A percentile compares a stretch with the other conserved stretches of the same genome.
Evolutionary conservation across 108 stramenopile species (phyloP).

Genomic region (Discostella pseudostelligera): DNA sequence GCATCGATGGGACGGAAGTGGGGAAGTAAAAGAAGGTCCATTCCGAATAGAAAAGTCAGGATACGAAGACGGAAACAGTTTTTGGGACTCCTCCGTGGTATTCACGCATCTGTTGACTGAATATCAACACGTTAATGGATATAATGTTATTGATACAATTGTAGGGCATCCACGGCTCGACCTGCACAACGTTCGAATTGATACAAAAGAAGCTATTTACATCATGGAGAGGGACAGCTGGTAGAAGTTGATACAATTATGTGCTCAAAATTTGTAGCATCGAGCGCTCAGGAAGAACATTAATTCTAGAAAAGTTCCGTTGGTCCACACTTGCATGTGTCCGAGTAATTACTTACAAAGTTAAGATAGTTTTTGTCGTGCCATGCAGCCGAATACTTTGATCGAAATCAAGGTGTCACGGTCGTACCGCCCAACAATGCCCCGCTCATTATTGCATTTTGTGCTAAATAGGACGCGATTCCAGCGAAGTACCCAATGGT

Average conservation of each 20-base stretch:
- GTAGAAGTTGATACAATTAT: not conserved
- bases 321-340: no score
- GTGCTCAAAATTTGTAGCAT: no score
- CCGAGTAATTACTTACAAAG: no score
- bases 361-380: no score
- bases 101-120: conserved; percentile 76
- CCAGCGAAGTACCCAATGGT: conserved; percentile 90
- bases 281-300: no score
- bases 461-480: conserved; percentile 81
- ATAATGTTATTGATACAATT: conserved; percentile 55
- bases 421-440: conserved; percentile 33
- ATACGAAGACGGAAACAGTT: conserved; percentile 69
- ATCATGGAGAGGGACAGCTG: conserved; percentile 51
- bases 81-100: not conserved
- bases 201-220: conserved; percentile 59
- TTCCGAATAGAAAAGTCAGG: conserved; percentile 74
- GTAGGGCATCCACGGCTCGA: conserved; percentile 71
- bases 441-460: conserved; percentile 71
- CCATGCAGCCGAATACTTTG: no score
- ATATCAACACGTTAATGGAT: conserved; percentile 44
- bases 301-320: no score
- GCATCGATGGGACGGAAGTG: conserved; percentile 5
- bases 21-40: conserved; percentile 3
- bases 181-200: conserved; percentile 43
- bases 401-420: not conserved